Evolutionary conservation across 768 basidiomycete species (phyloP).

Genomic region (Phaeolepiota aurea): DNA sequence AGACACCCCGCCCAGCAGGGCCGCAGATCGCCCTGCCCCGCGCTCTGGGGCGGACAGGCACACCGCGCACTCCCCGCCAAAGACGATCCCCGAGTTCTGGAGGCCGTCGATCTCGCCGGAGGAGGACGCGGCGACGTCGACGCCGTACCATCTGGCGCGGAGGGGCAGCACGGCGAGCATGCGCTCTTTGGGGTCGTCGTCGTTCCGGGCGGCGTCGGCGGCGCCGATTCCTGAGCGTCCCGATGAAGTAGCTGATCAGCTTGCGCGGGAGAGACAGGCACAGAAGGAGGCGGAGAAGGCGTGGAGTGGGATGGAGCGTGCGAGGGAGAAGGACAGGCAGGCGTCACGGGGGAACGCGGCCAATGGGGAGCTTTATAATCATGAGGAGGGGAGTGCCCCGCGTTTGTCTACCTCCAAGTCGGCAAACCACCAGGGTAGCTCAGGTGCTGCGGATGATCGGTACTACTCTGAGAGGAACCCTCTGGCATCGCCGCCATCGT

Average conservation of each 20-base stretch:
- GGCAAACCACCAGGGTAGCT: no score
- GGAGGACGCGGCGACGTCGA: constrained; percentile 32
- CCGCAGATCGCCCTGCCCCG: constrained; percentile 17
- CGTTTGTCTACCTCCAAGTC: background rate
- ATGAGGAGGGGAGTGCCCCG: background rate
- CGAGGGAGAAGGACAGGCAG: constrained; percentile 11
- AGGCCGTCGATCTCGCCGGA: constrained; percentile 36
- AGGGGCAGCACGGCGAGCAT: constrained; percentile 43
- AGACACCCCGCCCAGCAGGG: constrained; percentile 7
- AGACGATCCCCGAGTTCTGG: constrained; percentile 38
- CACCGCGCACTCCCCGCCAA: constrained; percentile 21
- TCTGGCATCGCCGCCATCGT: constrained; percentile 16
- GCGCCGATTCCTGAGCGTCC: constrained; percentile 29
- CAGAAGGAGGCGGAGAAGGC: constrained; percentile 2
- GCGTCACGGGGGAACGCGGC: constrained; percentile 10
- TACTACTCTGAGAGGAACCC: constrained; percentile 1
- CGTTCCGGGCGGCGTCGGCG: constrained; percentile 29
- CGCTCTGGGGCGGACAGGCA: constrained; percentile 27
- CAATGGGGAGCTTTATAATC: constrained; percentile 1
- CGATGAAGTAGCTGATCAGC: constrained; percentile 12
- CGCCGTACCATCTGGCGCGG: constrained; percentile 32
- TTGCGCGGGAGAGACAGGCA: background rate
- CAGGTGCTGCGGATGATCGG: background rate
- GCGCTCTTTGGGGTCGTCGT: constrained; percentile 32
- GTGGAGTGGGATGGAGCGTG: constrained; percentile 7